Percentiles rank a stretch among this genome's conserved stretches.
Evolutionary conservation across 345 rosid genomes (phyloP).

Genomic region (Eucalyptus brandiana): DNA sequence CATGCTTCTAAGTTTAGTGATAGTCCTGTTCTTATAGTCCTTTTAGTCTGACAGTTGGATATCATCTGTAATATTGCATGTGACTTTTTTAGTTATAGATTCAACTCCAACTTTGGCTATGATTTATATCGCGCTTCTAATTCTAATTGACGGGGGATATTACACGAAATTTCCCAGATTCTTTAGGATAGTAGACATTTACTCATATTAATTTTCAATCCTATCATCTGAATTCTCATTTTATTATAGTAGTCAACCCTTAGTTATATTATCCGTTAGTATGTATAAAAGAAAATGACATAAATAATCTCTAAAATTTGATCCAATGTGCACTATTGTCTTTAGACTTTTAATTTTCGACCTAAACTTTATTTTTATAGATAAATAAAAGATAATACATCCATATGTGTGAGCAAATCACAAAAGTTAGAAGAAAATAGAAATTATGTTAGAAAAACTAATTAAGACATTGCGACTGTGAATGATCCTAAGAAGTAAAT

Average conservation of each 20-base stretch:
- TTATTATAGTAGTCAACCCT: neutral
- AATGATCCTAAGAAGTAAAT: neutral
- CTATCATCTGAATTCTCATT: neutral
- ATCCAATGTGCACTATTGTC: fast-evolving
- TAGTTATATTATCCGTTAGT: neutral
- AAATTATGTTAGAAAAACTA: neutral
- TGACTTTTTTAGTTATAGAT: neutral
- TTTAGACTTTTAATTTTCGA: neutral
- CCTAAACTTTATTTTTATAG: neutral
- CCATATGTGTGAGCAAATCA: neutral
- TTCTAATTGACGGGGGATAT: neutral
- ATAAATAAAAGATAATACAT: neutral
- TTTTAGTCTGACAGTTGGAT: no score
- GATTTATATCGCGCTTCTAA: neutral
- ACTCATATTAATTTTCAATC: neutral
- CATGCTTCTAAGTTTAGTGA: neutral
- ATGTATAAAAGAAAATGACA: neutral
- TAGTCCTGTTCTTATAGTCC: neutral
- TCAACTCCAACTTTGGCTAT: neutral
- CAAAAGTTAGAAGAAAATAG: neutral
- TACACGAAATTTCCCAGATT: neutral
- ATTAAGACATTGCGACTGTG: neutral
- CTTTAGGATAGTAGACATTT: neutral
- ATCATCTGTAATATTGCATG: neutral
- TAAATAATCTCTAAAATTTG: neutral